Conservation (phyloP, 345 rosid genomes). For the Tarenaya hassleriana region DNA sequence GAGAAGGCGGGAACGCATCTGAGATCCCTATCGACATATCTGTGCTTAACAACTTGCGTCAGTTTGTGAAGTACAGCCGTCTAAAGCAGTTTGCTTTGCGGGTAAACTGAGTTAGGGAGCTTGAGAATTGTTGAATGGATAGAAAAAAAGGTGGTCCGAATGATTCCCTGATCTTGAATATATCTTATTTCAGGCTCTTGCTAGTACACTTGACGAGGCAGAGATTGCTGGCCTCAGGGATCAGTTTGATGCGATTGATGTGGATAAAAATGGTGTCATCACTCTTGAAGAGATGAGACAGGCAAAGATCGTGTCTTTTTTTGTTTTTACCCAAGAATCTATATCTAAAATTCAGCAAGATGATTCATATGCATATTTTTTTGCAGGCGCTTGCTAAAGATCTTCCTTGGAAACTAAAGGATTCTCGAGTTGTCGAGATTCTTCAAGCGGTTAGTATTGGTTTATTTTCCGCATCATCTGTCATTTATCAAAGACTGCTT, state of each 20-base stretch:
- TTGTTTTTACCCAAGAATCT: not conserved
- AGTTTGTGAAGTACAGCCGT: constrained; percentile 83
- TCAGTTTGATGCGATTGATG: constrained; percentile 96
- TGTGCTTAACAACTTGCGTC: constrained; percentile 68
- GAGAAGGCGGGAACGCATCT: constrained; percentile 86
- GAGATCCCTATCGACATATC: constrained; percentile 91
- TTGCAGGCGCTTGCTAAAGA: constrained; percentile 96
- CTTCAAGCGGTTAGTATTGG: constrained; percentile 76
- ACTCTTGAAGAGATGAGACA: constrained; percentile 98
- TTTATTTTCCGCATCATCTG: too few relatives aligned
- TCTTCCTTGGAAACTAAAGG: constrained; percentile 92
- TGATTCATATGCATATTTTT: not conserved
- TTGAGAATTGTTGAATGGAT: too few relatives aligned
- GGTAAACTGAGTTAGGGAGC: constrained; percentile 32
- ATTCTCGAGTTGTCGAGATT: constrained; percentile 81
- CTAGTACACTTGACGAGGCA: constrained; percentile 79
- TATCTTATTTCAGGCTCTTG: constrained; percentile 57
- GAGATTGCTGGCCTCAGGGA: constrained; percentile 80
- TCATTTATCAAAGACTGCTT: not conserved
- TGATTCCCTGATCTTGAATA: too few relatives aligned
- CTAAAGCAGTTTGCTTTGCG: constrained; percentile 78
- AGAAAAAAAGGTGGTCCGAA: too few relatives aligned
- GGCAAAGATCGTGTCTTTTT: constrained; percentile 28
- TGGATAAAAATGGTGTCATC: constrained; percentile 89
- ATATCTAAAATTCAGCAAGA: too few relatives aligned